Conservation (phyloP, 2,329 filamentous ascomycete species). For the Eutypa lata region DNA sequence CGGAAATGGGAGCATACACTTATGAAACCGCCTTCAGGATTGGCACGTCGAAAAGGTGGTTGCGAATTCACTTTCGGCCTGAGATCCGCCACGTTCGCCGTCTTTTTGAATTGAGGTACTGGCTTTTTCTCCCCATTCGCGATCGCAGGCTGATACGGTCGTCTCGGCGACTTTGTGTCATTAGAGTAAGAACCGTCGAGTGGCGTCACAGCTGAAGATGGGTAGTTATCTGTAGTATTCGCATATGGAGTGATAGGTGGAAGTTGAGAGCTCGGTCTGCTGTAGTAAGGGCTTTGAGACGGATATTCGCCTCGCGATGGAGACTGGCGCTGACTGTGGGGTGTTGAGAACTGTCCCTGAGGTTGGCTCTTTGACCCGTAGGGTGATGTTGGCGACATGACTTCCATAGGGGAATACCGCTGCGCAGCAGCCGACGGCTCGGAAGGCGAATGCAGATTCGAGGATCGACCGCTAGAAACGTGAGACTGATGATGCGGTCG, state of each 20-base stretch:
- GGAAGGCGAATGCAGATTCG: conserved; percentile 70
- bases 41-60: conserved; percentile 86
- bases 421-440: conserved; percentile 81
- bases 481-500: conserved; percentile 76
- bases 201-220: conserved; percentile 67
- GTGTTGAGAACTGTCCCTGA: conserved; percentile 51
- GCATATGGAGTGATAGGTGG: conserved; percentile 71
- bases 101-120: conserved; percentile 83
- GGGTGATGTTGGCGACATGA: conserved; percentile 74
- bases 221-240: conserved; percentile 67
- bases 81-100: conserved; percentile 70
- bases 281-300: conserved; percentile 57
- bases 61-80: conserved; percentile 81
- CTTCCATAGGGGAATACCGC: conserved; percentile 95
- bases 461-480: conserved; percentile 46
- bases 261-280: conserved; percentile 59
- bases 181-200: conserved; percentile 63
- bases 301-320: conserved; percentile 68
- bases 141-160: conserved; percentile 43
- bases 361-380: conserved; percentile 63
- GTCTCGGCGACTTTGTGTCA: conserved; percentile 57
- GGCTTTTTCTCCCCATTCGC: conserved; percentile 54
- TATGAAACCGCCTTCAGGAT: conserved; percentile 96
- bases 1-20: conserved; percentile 60
- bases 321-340: conserved; percentile 66